Conservation (phyloP, 441 rosid species). For the Jatropha multifida region DNA sequence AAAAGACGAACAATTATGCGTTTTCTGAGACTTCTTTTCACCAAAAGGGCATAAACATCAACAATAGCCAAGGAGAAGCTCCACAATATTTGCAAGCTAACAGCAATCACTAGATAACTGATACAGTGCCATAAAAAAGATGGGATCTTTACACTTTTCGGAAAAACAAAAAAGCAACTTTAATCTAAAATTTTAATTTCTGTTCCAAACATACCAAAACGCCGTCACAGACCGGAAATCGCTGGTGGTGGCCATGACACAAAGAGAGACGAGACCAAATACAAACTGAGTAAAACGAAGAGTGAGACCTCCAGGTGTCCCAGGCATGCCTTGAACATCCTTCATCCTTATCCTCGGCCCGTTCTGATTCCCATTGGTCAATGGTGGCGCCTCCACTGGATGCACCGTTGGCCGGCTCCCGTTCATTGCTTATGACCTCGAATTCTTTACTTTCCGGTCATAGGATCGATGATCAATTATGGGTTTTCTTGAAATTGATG, state of each 20-base stretch:
- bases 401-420: slow-evolving; percentile 74
- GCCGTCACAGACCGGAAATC: slow-evolving; percentile 73
- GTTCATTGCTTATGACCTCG: slow-evolving; percentile 31
- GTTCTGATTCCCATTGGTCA: slow-evolving; percentile 46
- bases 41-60: slow-evolving; percentile 67
- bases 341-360: slow-evolving; percentile 69
- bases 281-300: slow-evolving; percentile 64
- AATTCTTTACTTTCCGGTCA: not conserved
- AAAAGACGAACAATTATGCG: slow-evolving; percentile 43
- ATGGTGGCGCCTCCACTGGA: slow-evolving; percentile 74
- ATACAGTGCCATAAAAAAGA: slow-evolving; percentile 25
- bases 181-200: not conserved
- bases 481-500: not conserved
- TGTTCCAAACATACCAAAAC: slow-evolving; percentile 47
- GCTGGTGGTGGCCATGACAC: slow-evolving; percentile 68
- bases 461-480: not conserved
- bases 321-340: slow-evolving; percentile 84
- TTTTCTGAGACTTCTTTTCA: slow-evolving; percentile 62
- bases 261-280: slow-evolving; percentile 54
- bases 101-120: slow-evolving; percentile 74
- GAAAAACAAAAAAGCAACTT: not conserved
- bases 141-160: not conserved
- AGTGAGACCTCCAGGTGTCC: slow-evolving; percentile 69
- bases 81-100: slow-evolving; percentile 73
- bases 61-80: slow-evolving; percentile 62